Percentiles rank a stretch among this genome's conserved stretches.
phyloP scores from a whole-genome alignment of 2,329 filamentous ascomycete species.

The Aspergillus ochraceus region DNA sequence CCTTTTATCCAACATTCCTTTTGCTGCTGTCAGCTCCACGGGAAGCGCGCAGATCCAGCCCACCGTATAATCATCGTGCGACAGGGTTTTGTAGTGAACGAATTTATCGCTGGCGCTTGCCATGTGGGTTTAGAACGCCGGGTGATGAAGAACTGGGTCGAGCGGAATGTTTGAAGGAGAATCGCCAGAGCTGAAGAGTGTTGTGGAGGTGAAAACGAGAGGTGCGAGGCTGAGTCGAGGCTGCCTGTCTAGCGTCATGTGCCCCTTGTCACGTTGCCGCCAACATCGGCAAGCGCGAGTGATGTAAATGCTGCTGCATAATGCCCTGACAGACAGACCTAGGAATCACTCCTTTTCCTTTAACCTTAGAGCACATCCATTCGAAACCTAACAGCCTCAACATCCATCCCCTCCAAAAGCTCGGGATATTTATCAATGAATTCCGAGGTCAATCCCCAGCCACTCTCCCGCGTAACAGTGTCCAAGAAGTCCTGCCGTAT shows the following conservation, averaged over 20 bases:
- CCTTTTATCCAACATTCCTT: conserved; percentile 8
- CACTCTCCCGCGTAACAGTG: conserved; percentile 9
- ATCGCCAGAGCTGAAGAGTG: neutral
- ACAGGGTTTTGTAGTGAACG: neutral
- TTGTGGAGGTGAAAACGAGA: neutral
- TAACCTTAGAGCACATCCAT: neutral
- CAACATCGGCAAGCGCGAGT: neutral
- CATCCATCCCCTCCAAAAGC: conserved; percentile 9
- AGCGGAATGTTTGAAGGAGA: neutral
- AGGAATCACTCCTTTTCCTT: no score
- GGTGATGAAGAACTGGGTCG: neutral
- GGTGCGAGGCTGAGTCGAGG: neutral
- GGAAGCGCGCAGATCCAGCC: conserved; percentile 10
- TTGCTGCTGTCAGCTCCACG: conserved; percentile 6
- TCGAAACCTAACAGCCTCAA: conserved; percentile 1
- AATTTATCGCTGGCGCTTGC: neutral
- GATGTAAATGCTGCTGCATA: no score
- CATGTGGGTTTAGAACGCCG: neutral
- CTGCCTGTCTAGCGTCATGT: neutral
- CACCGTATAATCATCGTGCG: conserved; percentile 8
- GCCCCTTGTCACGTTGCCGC: neutral
- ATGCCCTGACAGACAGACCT: no score
- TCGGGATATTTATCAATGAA: conserved; percentile 11
- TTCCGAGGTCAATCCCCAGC: conserved; percentile 9
- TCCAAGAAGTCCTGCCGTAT: conserved; percentile 11